Evolutionary conservation across 192 early-diverging fungal genomes (phyloP).

Genomic region (Backusella tuberculispora): DNA sequence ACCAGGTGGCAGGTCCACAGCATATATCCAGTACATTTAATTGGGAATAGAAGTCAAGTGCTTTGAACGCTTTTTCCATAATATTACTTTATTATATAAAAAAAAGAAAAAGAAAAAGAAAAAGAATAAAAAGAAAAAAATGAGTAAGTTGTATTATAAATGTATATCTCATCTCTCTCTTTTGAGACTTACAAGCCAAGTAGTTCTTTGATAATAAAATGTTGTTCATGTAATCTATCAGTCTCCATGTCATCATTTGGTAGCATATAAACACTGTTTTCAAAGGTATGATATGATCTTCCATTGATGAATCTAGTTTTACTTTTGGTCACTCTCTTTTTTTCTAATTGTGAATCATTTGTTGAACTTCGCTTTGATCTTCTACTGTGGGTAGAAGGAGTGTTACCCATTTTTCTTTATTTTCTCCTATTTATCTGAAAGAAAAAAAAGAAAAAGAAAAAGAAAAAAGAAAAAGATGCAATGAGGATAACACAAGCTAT

Average conservation of each 20-base stretch:
- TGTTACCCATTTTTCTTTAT: neutral
- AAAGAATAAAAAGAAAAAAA: too few relatives aligned
- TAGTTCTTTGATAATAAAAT: conserved; percentile 35
- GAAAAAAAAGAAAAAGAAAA: conserved; percentile 19
- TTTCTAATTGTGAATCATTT: conserved; percentile 3
- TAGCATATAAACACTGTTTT: conserved; percentile 24
- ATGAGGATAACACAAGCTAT: neutral
- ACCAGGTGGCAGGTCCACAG: conserved; percentile 36
- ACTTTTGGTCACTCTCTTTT: neutral
- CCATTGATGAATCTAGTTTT: conserved; percentile 20
- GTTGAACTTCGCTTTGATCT: conserved; percentile 9
- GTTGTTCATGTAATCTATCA: conserved; percentile 34
- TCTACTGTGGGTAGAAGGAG: neutral
- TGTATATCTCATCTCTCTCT: neutral
- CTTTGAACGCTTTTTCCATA: conserved; percentile 27
- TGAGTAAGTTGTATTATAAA: too few relatives aligned
- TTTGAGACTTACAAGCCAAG: conserved; percentile 28
- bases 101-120: too few relatives aligned
- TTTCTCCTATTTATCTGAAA: neutral
- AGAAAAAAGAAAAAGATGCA: conserved; percentile 3
- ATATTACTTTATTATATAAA: conserved; percentile 29
- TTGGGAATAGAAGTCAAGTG: conserved; percentile 26
- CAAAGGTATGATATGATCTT: conserved; percentile 26
- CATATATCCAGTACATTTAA: conserved; percentile 32
- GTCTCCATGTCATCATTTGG: conserved; percentile 31